Base-by-base conservation (phyloP, 345 rosid genomes). In the Melaleuca alternifolia region DNA sequence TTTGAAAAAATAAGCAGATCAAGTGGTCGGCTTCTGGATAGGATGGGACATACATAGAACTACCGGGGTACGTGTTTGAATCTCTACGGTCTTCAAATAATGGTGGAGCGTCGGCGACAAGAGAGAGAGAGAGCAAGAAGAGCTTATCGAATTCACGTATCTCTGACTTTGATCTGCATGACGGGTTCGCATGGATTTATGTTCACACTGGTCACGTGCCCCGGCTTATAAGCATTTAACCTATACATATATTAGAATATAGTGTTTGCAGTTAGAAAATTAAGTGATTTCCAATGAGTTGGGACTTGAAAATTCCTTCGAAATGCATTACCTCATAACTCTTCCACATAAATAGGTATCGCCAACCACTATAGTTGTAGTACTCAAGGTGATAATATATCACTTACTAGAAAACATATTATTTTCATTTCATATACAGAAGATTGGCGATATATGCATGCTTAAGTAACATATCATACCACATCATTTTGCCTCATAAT, bases 1-100 rank as follows among this genome's bases (percentile, higher is more conserved):
- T 89, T 94, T 96, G 96, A 93, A 93, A 93, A 90, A 83, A 41
- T 44, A 76, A 2, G 79, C 79, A 84, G 71, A 30, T 48, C 76
- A 44, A 84, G 71, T 84, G 86, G 65, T 23, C 51, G 86, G 86
- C 53, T 57, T 37, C 79, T 71, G 79, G 79, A 30, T 54, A 15
- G 76, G 33, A 37, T 44, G 83, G 54, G 61, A 50, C 28, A 51
- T 20, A 14, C 0, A 30, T 71, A 46, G 86, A 59, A 84, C 77
- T n/a, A 26, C 50, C 7, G 15, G 18, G 86, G 77, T 71, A 84
- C 86, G 86, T 85, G 83, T 65, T 51, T 15, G 41, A 71, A 71
- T 37, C 48, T 33, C 79, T 18, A 71, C 48, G 48, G 79, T 71
- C 79, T 71, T 71, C 79, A 9, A 11, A 41, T 41, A 41, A 41